Evolutionary conservation across 176 grass and related monocot genomes (phyloP), one percentile per base, ranked within the genome.

Genomic region (Melocanna baccifera): DNA sequence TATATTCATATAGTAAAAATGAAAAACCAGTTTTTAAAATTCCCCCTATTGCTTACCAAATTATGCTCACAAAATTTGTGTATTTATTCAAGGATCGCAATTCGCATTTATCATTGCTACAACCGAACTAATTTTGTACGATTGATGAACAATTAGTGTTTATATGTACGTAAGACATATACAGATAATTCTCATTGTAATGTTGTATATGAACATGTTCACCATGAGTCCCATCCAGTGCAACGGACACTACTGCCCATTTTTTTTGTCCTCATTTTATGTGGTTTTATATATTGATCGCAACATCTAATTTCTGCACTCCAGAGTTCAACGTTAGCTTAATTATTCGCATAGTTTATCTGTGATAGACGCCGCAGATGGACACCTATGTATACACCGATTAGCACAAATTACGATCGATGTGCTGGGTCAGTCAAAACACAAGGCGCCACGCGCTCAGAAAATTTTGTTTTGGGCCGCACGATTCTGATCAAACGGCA

Each of bases 181-280:
- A 62, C 6, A 30, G 30, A 75, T 30, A 74, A 4, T 43, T 64
- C 23, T 20, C 57, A 29, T 26, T 77, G 11, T 11, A 45, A 62
- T 12, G 8, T 45, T 58, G 23, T 58, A 16, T 32, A 45, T n/a
- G 34, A 56, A 71, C 16, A 15, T 46, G 51, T 26, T 82, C 52
- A 43, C 23, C 13, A 58, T 26, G 5, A 58, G 67, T 59, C 6
- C 26, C 34, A 69, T 41, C 14, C 62, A 66, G 14, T 62, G 23
- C n/a, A 61, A 26, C n/a, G n/a, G 25, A 5, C n/a, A 25, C n/a
- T 14, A 13, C 61, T 15, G 28, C 7, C 18, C 14, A 16, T 32
- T 64, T 30, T 64, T 30, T 32, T 64, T 15, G 7, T 37, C 56
- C 78, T 71, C 34, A 81, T 81, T 70, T 70, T 52, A 58, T 70